These are phyloP conservation scores for Pholiota adiposa DNA, from an alignment of 1,284 basidiomycete species.

Conservation along the genomic window DNA sequence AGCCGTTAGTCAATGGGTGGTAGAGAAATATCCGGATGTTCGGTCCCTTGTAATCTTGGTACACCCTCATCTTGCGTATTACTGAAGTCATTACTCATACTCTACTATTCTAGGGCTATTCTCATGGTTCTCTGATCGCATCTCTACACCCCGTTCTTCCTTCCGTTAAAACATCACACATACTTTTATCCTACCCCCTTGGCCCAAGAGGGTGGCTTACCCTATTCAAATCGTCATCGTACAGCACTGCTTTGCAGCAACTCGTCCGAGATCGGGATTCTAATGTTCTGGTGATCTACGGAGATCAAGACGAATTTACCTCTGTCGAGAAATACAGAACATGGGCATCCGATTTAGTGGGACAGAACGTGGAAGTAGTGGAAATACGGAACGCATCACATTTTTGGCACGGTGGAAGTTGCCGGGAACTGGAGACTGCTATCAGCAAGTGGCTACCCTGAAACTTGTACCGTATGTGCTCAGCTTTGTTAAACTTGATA, in stretches of 20 bases:
- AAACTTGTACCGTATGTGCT: slow-evolving; percentile 5
- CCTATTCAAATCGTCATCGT: slow-evolving; percentile 60
- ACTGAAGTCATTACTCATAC: not conserved
- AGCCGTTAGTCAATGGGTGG: slow-evolving; percentile 60
- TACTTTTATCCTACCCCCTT: slow-evolving; percentile 80
- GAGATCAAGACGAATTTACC: slow-evolving; percentile 78
- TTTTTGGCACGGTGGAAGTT: slow-evolving; percentile 45
- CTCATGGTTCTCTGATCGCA: slow-evolving; percentile 75
- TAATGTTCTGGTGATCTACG: slow-evolving; percentile 67
- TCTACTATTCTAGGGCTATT: slow-evolving; percentile 71
- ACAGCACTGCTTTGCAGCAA: slow-evolving; percentile 51
- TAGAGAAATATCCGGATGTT: slow-evolving; percentile 48
- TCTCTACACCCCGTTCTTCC: slow-evolving; percentile 60
- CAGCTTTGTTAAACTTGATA: not conserved
- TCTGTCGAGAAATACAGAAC: slow-evolving; percentile 50
- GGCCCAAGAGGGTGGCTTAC: slow-evolving; percentile 71
- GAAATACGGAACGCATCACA: slow-evolving; percentile 42
- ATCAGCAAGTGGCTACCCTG: slow-evolving; percentile 38
- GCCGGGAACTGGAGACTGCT: slow-evolving; percentile 24
- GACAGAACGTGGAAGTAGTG: slow-evolving; percentile 29
- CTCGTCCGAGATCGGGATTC: slow-evolving; percentile 48
- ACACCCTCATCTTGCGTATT: slow-evolving; percentile 26
- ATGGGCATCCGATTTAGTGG: slow-evolving; percentile 53
- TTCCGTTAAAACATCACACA: slow-evolving; percentile 59
- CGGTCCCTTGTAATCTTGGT: slow-evolving; percentile 58